Base-by-base conservation (phyloP, 352 stramenopile genomes). In the Phytophthora ohioensis region DNA sequence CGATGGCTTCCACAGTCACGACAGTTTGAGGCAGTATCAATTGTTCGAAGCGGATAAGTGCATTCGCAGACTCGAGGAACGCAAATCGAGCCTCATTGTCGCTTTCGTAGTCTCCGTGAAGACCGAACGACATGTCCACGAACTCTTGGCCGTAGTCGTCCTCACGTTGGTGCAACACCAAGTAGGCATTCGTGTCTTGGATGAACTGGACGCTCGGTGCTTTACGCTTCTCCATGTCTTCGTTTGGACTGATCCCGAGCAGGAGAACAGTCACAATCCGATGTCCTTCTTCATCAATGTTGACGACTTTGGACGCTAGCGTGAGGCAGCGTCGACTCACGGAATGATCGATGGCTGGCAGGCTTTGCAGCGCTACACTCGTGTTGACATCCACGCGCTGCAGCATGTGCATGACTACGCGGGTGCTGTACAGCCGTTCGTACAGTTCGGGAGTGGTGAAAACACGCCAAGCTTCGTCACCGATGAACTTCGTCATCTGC, bases 21-120 rank as follows among this genome's bases (percentile, higher is more conserved):
- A 76, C 54, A 12, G 47, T 51, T 2, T 48, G 36, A 2, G 69
- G 76, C n/a, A 69, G 69, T 12, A 80, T 49, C 48, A 73, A 54
- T 49, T 80, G 71, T 46, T 84, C 73, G 68, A 77, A 82, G 36
- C 69, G 75, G 17, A 80, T 55, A 30, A 77, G 68, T 43, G 69
- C 66, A 15, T 49, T 49, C 7, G 49, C 64, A 7, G 52, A 61
- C 61, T 82, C 75, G 10, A 76, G 39, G 8, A 82, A 57, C 34
- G 74, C 54, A 27, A 73, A 77, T 58, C 52, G 42, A 27, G 76
- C 76, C 42, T 75, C 57, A 17, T 54, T 45, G 47, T 73, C 69
- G 13, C 51, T 79, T 27, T 55, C 35, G 32, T 62, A 64, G 17
- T 69, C 49, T 3, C 65, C 60, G 17, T 75, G 42, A 7, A 73